Conservation (phyloP, 2,329 filamentous ascomycete genomes). For the Diaporthe sp. region DNA sequence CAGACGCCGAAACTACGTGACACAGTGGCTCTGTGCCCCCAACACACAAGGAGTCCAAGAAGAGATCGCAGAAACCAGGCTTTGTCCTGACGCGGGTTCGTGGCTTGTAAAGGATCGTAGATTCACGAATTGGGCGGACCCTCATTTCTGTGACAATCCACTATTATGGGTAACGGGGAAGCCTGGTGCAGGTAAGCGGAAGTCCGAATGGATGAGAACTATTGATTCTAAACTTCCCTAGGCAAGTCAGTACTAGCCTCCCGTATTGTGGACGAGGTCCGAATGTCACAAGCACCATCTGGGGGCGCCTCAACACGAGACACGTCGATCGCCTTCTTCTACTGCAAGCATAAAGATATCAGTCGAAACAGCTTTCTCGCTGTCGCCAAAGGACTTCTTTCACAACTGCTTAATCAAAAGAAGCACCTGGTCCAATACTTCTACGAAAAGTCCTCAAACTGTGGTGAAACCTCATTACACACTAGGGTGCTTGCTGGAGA, state of each 20-base stretch:
- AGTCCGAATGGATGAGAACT: not conserved
- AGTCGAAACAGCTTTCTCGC: not conserved
- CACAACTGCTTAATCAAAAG: not conserved
- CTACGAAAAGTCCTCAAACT: not conserved
- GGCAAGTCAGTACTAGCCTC: not conserved
- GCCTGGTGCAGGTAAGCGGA: not conserved
- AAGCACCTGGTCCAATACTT: slow-evolving; percentile 4
- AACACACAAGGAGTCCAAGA: not conserved
- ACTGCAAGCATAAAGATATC: not conserved
- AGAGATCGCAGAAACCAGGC: not conserved
- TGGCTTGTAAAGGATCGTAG: not conserved
- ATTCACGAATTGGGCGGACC: not conserved
- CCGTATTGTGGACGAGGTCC: not conserved
- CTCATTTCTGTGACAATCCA: not conserved
- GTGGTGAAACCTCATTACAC: not conserved
- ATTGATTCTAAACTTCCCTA: not conserved
- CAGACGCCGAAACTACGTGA: not conserved
- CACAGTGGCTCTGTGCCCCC: not conserved
- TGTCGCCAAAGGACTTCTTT: not conserved
- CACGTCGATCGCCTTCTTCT: not conserved
- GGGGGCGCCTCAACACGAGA: not conserved
- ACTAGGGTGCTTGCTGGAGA: not conserved
- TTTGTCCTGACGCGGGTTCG: not conserved
- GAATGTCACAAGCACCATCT: not conserved
- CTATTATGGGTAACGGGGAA: not conserved